phyloP scores from a whole-genome alignment of 2,329 filamentous ascomycete genomes.

The Drechmeria coniospora region DNA sequence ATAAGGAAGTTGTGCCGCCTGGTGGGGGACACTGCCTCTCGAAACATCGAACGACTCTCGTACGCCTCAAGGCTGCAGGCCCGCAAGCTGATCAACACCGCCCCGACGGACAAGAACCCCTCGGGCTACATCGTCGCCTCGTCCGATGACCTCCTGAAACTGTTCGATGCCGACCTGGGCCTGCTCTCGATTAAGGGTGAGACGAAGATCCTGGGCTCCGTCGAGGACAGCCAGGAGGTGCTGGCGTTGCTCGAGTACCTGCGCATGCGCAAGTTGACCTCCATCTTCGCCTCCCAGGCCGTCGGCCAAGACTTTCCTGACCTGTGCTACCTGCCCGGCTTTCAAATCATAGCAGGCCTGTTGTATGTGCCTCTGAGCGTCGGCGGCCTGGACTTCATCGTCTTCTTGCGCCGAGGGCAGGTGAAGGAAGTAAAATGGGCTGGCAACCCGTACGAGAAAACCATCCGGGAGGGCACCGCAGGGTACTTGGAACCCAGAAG shows the following conservation, averaged over 20 bases:
- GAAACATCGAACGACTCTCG: constrained; percentile 76
- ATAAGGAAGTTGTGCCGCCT: constrained; percentile 85
- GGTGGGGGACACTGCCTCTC: constrained; percentile 69
- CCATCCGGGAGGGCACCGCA: constrained; percentile 53
- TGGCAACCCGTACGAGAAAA: constrained; percentile 73
- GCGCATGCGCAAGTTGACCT: constrained; percentile 56
- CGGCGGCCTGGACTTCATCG: constrained; percentile 70
- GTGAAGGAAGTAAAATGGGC: constrained; percentile 70
- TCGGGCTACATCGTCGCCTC: constrained; percentile 84
- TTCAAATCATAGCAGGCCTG: constrained; percentile 61
- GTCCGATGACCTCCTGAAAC: constrained; percentile 66
- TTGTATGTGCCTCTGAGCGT: constrained; percentile 68
- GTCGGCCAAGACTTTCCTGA: constrained; percentile 66
- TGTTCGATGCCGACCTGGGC: constrained; percentile 81
- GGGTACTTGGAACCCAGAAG: constrained; percentile 63
- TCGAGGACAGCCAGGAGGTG: constrained; percentile 67
- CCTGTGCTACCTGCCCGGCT: constrained; percentile 63
- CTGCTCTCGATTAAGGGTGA: constrained; percentile 75
- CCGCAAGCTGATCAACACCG: constrained; percentile 75
- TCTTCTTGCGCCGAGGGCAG: constrained; percentile 73
- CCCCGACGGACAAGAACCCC: constrained; percentile 65
- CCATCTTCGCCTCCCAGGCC: constrained; percentile 66
- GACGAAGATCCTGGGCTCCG: constrained; percentile 65
- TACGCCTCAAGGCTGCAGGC: constrained; percentile 76
- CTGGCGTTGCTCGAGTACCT: constrained; percentile 76